Evolutionary conservation across 208 protist genomes (phyloP), one percentile per base, ranked within the genome.

Genomic region (Tritrichomonas musculus): DNA sequence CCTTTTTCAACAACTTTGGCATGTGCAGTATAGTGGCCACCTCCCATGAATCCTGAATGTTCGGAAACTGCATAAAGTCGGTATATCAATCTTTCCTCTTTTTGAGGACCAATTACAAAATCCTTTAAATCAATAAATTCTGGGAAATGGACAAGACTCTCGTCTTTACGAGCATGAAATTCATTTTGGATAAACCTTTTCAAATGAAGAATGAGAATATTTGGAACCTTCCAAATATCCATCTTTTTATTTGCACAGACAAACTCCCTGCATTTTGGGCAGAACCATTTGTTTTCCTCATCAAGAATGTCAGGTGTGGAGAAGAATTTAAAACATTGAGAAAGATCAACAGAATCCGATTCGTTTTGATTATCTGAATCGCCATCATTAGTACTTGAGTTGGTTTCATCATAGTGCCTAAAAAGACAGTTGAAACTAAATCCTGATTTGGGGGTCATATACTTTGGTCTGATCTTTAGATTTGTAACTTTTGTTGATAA

Each of bases 281-380:
- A 92, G 57, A 57, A 92, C 88, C 88, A 92, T 47, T 47, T 69
- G 25, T 92, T 69, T 20, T 72, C 47, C 49, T 92, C 88, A 33
- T 69, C 57, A 0, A 92, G 22, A 47, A 36, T 66, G 47, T 73
- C 55, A 49, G 47, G 30, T 47, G 30, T 11, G n/a, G 0, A 50
- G 44, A 92, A 92, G 9, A 33, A 57, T 9, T 53, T 22, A 47
- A 88, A 88, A 57, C 77, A 60, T 0, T 53, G 14, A 11, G 53
- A 20, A 0, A 88, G 30, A 20, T 0, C 39, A 57, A 88, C 53
- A 60, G 53, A 60, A n/a, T n/a, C n/a, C n/a, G n/a, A n/a, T n/a
- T n/a, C n/a, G n/a, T n/a, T n/a, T n/a, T n/a, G n/a, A n/a, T n/a
- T n/a, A n/a, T n/a, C n/a, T n/a, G n/a, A n/a, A n/a, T n/a, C n/a